A percentile compares a stretch with the other conserved stretches of the same genome.
These are phyloP conservation scores for Geoglossum cookeanum DNA, from an alignment of 2,329 filamentous ascomycete genomes.

Conservation along the genomic window DNA sequence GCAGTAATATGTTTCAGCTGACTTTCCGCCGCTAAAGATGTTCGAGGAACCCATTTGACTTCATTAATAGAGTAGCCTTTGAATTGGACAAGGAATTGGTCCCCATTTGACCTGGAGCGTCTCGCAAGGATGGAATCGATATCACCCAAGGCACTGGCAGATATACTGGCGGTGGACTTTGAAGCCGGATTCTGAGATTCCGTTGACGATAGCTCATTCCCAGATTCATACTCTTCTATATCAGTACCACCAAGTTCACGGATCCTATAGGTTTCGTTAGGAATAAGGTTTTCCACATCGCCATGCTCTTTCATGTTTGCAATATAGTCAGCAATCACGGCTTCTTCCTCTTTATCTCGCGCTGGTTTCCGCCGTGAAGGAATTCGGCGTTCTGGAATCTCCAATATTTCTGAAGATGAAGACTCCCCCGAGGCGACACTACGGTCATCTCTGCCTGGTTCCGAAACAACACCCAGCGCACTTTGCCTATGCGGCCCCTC, in stretches of 20 bases:
- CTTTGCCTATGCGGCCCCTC: constrained; percentile 4
- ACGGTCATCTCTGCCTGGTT: neutral
- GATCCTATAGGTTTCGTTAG: neutral
- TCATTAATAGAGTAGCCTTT: constrained; percentile 4
- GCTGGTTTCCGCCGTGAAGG: constrained; percentile 13
- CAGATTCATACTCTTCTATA: neutral
- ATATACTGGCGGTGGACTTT: neutral
- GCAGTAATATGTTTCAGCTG: constrained; percentile 15
- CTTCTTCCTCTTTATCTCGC: constrained; percentile 5
- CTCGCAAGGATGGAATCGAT: constrained; percentile 1
- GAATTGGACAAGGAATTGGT: constrained; percentile 4
- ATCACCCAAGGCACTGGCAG: neutral
- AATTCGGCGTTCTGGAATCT: neutral
- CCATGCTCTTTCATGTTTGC: constrained; percentile 20
- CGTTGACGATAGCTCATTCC: neutral
- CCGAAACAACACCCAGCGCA: neutral
- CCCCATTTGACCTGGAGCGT: neutral
- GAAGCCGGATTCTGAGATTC: neutral
- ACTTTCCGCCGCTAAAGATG: constrained; percentile 11
- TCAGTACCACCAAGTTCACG: neutral
- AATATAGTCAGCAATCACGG: constrained; percentile 21
- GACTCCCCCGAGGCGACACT: neutral
- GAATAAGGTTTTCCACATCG: constrained; percentile 2
- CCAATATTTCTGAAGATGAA: neutral
- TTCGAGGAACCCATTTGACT: neutral